phyloP scores from a whole-genome alignment of 2,329 filamentous ascomycete genomes.

The Penicillium griseofulvum region DNA sequence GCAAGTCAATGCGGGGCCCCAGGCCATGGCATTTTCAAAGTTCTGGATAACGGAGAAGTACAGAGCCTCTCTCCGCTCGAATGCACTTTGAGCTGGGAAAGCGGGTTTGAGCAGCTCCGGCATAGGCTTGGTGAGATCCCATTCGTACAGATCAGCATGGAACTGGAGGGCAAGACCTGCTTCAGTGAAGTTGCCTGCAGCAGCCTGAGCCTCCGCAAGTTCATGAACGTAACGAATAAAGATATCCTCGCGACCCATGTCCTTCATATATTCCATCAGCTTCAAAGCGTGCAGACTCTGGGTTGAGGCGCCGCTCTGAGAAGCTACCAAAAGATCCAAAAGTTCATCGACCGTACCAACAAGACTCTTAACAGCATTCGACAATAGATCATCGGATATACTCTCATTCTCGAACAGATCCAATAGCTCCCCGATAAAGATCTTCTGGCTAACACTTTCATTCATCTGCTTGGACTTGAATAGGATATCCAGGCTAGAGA shows the following conservation, averaged over 20 bases:
- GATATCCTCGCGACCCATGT: slow-evolving; percentile 96
- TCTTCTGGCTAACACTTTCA: slow-evolving; percentile 85
- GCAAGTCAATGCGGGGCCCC: slow-evolving; percentile 80
- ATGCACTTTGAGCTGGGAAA: slow-evolving; percentile 80
- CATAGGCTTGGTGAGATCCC: slow-evolving; percentile 71
- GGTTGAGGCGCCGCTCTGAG: slow-evolving; percentile 70
- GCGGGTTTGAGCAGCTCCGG: slow-evolving; percentile 67
- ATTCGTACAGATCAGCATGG: slow-evolving; percentile 89
- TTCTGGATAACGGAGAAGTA: slow-evolving; percentile 95
- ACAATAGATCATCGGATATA: slow-evolving; percentile 68
- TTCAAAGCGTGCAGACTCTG: slow-evolving; percentile 87
- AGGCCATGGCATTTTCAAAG: slow-evolving; percentile 91
- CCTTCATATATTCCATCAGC: slow-evolving; percentile 92
- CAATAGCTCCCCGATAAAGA: slow-evolving; percentile 83
- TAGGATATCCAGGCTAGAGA: slow-evolving; percentile 83
- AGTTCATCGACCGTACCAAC: slow-evolving; percentile 86
- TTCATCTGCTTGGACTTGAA: slow-evolving; percentile 88
- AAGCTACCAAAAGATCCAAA: slow-evolving; percentile 83
- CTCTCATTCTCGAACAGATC: slow-evolving; percentile 73
- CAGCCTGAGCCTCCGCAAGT: slow-evolving; percentile 72
- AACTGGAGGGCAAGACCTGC: slow-evolving; percentile 84
- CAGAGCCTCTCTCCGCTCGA: slow-evolving; percentile 87
- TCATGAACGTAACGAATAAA: slow-evolving; percentile 96
- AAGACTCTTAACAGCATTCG: slow-evolving; percentile 71
- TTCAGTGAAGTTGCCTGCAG: slow-evolving; percentile 76